Evolutionary conservation across 257 asterid genomes (phyloP).

Genomic region (Scutellaria minor): DNA sequence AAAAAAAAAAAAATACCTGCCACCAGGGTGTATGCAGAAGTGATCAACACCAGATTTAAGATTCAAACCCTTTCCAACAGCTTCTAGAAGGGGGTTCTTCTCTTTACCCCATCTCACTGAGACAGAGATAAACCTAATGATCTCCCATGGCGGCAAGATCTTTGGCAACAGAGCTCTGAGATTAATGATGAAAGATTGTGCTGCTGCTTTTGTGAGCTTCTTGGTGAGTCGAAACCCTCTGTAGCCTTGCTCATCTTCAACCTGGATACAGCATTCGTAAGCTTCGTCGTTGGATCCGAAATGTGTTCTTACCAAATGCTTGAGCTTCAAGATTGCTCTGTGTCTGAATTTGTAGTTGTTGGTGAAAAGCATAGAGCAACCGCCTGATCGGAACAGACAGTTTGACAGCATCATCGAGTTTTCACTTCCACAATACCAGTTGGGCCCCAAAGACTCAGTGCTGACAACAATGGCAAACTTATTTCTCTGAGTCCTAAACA

Average conservation of each 20-base stretch:
- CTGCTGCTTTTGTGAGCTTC: slow-evolving; percentile 32
- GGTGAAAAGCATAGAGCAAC: slow-evolving; percentile 42
- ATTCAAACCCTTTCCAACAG: slow-evolving; percentile 33
- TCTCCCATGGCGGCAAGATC: slow-evolving; percentile 41
- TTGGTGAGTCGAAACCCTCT: slow-evolving; percentile 38
- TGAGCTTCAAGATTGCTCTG: slow-evolving; percentile 28
- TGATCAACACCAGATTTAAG: slow-evolving; percentile 55
- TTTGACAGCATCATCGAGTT: slow-evolving; percentile 49
- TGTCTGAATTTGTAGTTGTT: not conserved
- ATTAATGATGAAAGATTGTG: slow-evolving; percentile 37
- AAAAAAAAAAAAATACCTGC: slow-evolving; percentile 27
- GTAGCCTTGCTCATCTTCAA: slow-evolving; percentile 34
- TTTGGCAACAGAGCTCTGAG: slow-evolving; percentile 38
- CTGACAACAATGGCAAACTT: slow-evolving; percentile 42
- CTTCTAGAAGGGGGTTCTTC: slow-evolving; percentile 12
- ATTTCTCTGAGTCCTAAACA: slow-evolving; percentile 34
- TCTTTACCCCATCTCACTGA: slow-evolving; percentile 18
- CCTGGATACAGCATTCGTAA: slow-evolving; percentile 39
- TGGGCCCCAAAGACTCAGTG: slow-evolving; percentile 38
- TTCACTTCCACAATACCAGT: slow-evolving; percentile 38
- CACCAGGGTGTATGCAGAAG: slow-evolving; percentile 72
- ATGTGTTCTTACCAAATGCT: slow-evolving; percentile 37
- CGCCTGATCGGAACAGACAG: slow-evolving; percentile 47
- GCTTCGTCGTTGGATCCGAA: slow-evolving; percentile 38
- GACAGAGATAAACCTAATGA: slow-evolving; percentile 11